Percentiles rank a stretch among this genome's conserved stretches.
Evolutionary conservation across 2,329 filamentous ascomycete genomes (phyloP).

Genomic region (Penicillium griseofulvum): DNA sequence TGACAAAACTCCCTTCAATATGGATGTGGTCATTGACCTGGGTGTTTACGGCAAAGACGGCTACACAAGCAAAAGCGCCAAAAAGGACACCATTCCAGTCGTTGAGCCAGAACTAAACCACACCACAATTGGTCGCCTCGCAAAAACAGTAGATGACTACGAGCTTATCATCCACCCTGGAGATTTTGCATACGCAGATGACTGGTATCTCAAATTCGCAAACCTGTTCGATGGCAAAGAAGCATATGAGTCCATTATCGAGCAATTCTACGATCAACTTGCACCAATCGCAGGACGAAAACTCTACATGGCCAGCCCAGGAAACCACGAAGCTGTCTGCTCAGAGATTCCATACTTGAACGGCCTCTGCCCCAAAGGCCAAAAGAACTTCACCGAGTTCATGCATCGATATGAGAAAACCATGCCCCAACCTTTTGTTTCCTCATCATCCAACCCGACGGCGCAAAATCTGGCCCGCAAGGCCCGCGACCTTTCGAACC

Average conservation of each 20-base stretch:
- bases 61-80: conserved; percentile 50
- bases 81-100: conserved; percentile 50
- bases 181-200: conserved; percentile 59
- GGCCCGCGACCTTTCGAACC: conserved; percentile 48
- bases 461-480: conserved; percentile 48
- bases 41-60: conserved; percentile 56
- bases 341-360: conserved; percentile 27
- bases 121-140: conserved; percentile 57
- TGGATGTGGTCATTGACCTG: conserved; percentile 55
- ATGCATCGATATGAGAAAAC: conserved; percentile 54
- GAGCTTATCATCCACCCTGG: conserved; percentile 46
- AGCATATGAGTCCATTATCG: conserved; percentile 57
- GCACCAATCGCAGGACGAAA: conserved; percentile 55
- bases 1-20: conserved; percentile 54
- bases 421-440: conserved; percentile 53
- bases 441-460: conserved; percentile 44
- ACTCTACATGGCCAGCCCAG: conserved; percentile 56
- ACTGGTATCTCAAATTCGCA: conserved; percentile 51
- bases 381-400: conserved; percentile 62
- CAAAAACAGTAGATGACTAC: conserved; percentile 53
- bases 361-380: conserved; percentile 43
- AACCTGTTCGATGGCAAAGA: conserved; percentile 51
- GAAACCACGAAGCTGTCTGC: conserved; percentile 61
- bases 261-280: conserved; percentile 57
- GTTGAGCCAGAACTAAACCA: conserved; percentile 56